These are phyloP conservation scores for Piromyces sp. DNA, from an alignment of 192 early-diverging fungal genomes.

Conservation along the genomic window DNA sequence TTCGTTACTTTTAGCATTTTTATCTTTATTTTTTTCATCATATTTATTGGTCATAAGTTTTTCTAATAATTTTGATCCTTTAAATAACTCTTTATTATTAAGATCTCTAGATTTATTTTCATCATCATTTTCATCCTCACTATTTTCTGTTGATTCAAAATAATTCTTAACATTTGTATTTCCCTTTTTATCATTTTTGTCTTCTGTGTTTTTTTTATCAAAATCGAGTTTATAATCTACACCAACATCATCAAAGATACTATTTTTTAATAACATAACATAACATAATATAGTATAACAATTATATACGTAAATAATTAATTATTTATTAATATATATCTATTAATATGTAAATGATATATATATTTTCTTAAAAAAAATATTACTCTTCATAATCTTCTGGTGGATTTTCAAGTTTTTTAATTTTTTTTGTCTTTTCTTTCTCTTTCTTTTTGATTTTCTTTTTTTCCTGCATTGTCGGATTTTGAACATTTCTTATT, in stretches of 20 bases:
- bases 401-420: slow-evolving; percentile 3
- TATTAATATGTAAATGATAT: no score
- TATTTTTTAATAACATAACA: background rate
- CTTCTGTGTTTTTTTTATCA: background rate
- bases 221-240: slow-evolving; percentile 53
- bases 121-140: slow-evolving; percentile 8
- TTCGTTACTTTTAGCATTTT: background rate
- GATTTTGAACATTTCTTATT: slow-evolving; percentile 7
- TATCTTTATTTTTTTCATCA: background rate
- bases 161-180: slow-evolving; percentile 8
- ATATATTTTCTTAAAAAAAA: slow-evolving; percentile 33
- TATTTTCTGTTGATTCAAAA: background rate
- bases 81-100: background rate
- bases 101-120: slow-evolving; percentile 7
- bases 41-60: background rate
- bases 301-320: background rate
- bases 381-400: slow-evolving; percentile 11
- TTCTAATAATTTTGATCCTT: background rate
- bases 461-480: slow-evolving; percentile 8
- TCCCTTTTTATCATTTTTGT: background rate
- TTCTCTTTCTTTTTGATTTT: slow-evolving; percentile 25
- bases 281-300: background rate
- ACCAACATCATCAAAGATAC: slow-evolving; percentile 76
- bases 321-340: no score
- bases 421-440: background rate